Percentiles rank a stretch among this genome's conserved stretches.
phyloP scores from a whole-genome alignment of 306 rosid species.

The Sesbania bispinosa region DNA sequence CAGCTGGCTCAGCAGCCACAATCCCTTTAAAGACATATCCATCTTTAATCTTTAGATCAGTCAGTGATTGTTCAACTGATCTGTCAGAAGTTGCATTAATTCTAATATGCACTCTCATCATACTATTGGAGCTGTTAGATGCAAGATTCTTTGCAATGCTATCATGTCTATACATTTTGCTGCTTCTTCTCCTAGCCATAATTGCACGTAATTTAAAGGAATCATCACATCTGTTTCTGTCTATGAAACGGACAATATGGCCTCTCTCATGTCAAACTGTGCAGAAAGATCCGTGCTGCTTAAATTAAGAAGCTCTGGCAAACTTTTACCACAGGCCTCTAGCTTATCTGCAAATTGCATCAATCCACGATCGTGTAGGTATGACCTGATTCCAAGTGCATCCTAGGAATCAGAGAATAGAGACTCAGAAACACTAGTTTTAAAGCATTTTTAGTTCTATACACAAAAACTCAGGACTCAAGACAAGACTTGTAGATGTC shows the following conservation, averaged over 20 bases:
- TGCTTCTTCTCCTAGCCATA: conserved; percentile 32
- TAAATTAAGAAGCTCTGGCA: conserved; percentile 55
- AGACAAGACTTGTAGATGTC: background rate
- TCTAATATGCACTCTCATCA: conserved; percentile 29
- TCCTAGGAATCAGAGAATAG: conserved; percentile 42
- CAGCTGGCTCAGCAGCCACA: conserved; percentile 29
- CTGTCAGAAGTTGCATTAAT: conserved; percentile 27
- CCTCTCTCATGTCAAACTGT: conserved; percentile 78
- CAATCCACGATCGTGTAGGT: conserved; percentile 75
- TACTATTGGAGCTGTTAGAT: conserved; percentile 36
- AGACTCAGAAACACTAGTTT: background rate
- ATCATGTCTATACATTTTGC: conserved; percentile 28
- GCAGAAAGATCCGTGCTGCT: conserved; percentile 45
- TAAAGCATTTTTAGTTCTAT: background rate
- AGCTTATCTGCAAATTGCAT: conserved; percentile 79
- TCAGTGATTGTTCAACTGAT: conserved; percentile 51
- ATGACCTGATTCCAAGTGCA: conserved; percentile 75
- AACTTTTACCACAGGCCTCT: conserved; percentile 49
- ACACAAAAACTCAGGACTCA: background rate
- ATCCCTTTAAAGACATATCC: conserved; percentile 44
- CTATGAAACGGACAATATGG: conserved; percentile 67
- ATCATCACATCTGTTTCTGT: conserved; percentile 46
- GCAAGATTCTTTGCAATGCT: conserved; percentile 42
- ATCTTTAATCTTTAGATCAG: conserved; percentile 53
- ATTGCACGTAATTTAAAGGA: conserved; percentile 27